Evolutionary conservation across 1,284 basidiomycete species (phyloP).

Genomic region (Pisolithus thermaeus): DNA sequence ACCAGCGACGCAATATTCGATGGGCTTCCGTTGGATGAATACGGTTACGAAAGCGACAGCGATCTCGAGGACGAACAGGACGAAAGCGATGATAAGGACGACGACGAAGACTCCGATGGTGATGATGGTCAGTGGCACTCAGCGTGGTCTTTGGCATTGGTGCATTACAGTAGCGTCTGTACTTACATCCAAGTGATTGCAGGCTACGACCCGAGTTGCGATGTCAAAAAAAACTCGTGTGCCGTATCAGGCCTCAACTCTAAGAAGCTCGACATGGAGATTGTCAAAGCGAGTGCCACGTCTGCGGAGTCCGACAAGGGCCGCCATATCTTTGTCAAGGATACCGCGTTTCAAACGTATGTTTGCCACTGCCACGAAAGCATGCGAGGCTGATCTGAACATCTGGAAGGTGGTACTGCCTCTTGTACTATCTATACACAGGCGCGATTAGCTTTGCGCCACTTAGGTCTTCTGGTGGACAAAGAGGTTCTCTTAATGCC

Average conservation of each 20-base stretch:
- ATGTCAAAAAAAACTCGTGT: background rate
- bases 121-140: constrained; percentile 1
- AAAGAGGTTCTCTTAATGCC: background rate
- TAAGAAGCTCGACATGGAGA: too few species aligned
- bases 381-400: background rate
- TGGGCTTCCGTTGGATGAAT: constrained; percentile 9
- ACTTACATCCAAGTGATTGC: background rate
- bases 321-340: constrained; percentile 19
- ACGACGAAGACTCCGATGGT: too few species aligned
- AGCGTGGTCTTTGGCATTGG: too few species aligned
- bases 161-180: too few species aligned
- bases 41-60: constrained; percentile 25
- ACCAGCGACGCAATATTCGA: constrained; percentile 9
- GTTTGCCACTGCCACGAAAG: background rate
- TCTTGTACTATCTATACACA: constrained; percentile 25
- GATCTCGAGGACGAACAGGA: constrained; percentile 17
- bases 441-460: constrained; percentile 19
- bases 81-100: background rate
- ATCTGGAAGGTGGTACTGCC: constrained; percentile 20
- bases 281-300: too few species aligned
- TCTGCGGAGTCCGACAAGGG: background rate
- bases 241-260: background rate
- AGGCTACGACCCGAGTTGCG: constrained; percentile 5
- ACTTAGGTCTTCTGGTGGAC: constrained; percentile 12
- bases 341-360: constrained; percentile 25